A percentile compares a stretch with the other conserved stretches of the same genome.
These are phyloP conservation scores for Clarireedia hainanense DNA, from an alignment of 2,329 filamentous ascomycete genomes.

Conservation along the genomic window DNA sequence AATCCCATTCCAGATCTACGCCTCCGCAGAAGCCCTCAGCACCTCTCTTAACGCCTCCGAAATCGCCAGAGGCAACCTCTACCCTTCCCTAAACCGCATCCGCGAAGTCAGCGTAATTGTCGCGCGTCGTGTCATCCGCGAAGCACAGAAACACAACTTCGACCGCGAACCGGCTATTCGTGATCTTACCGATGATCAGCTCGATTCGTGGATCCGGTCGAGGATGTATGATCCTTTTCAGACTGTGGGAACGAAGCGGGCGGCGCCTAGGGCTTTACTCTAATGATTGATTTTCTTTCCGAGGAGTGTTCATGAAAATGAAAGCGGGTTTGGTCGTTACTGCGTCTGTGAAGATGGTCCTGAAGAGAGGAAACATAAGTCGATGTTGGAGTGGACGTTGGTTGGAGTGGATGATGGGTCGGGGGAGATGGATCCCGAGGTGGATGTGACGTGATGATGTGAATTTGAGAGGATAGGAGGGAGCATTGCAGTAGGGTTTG, in stretches of 20 bases:
- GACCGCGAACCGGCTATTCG: conserved; percentile 54
- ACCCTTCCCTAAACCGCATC: conserved; percentile 69
- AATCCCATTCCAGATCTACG: conserved; percentile 55
- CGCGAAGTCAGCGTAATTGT: conserved; percentile 70
- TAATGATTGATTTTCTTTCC: not conserved
- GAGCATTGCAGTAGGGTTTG: too few relatives aligned
- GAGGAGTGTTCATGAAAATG: too few relatives aligned
- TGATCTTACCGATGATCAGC: conserved; percentile 35
- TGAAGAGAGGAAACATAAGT: not conserved
- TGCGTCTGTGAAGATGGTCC: not conserved
- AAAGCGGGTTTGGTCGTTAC: not conserved
- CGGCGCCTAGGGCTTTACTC: conserved; percentile 4
- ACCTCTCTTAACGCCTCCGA: conserved; percentile 58
- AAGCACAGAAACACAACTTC: conserved; percentile 60
- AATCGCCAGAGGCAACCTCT: conserved; percentile 49
- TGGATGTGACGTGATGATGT: not conserved
- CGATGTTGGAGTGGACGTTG: too few relatives aligned
- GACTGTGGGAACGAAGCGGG: not conserved
- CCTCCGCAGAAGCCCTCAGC: conserved; percentile 67
- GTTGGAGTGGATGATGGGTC: not conserved
- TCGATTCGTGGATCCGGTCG: conserved; percentile 60
- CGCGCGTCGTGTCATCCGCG: conserved; percentile 64
- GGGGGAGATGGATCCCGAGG: conserved; percentile 2
- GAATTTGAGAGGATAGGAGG: too few relatives aligned
- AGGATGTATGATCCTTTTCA: conserved; percentile 65